These are phyloP conservation scores for Exophiala calicioides DNA, from an alignment of 2,329 filamentous ascomycete genomes.

Conservation along the genomic window DNA sequence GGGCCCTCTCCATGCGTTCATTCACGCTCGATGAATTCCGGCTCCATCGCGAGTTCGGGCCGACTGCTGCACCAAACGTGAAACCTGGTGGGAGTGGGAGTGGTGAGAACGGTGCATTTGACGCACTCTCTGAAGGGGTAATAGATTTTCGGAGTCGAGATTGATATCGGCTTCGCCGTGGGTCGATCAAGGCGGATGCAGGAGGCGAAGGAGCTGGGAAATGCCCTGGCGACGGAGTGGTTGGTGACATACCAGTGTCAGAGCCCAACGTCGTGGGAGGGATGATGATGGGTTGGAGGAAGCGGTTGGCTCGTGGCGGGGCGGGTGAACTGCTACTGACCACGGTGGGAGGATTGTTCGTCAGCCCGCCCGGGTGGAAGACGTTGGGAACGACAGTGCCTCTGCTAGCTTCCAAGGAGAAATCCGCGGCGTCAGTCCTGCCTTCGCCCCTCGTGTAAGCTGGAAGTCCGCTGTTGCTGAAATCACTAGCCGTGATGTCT, in stretches of 20 bases:
- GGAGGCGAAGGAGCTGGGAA: constrained; percentile 10
- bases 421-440: neutral
- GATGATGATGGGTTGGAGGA: neutral
- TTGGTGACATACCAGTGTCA: constrained; percentile 1
- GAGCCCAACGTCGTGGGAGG: neutral
- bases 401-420: constrained; percentile 1
- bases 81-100: constrained; percentile 10
- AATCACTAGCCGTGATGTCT: neutral
- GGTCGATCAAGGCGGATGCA: constrained; percentile 4
- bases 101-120: constrained; percentile 24
- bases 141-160: constrained; percentile 19
- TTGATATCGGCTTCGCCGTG: constrained; percentile 8
- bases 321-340: neutral
- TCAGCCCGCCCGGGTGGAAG: constrained; percentile 15
- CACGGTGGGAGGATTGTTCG: constrained; percentile 15
- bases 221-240: constrained; percentile 9
- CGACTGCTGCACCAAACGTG: neutral
- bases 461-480: neutral
- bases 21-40: constrained; percentile 20
- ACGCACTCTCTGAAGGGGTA: constrained; percentile 23
- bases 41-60: constrained; percentile 20
- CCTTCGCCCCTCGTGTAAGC: neutral
- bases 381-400: too few relatives aligned
- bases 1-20: too few relatives aligned
- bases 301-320: neutral